A percentile compares a stretch with the other conserved stretches of the same genome.
Conservation (phyloP, 2,329 filamentous ascomycete species). For the Hymenoscyphus scutula region DNA sequence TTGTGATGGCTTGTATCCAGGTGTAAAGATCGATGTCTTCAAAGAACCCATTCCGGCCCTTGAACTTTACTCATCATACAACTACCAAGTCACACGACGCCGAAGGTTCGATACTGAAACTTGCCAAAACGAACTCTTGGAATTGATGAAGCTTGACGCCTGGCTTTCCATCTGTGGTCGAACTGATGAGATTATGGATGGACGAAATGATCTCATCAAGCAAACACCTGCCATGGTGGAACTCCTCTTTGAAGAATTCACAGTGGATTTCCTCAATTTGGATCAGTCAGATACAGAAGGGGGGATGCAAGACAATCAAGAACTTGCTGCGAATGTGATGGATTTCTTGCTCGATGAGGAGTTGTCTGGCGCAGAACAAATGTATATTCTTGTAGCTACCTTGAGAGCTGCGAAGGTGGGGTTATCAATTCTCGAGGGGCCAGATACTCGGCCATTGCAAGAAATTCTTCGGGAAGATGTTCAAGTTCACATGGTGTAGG, state of each 20-base stretch:
- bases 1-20: neutral
- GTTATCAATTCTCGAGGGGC: neutral
- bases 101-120: too few species aligned
- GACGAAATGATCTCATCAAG: neutral
- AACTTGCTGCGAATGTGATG: neutral
- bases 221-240: neutral
- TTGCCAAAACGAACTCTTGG: neutral
- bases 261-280: neutral
- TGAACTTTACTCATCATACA: neutral
- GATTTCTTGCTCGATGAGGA: conserved; percentile 1
- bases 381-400: neutral
- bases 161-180: neutral
- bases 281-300: neutral
- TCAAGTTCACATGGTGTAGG: neutral
- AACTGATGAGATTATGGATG: neutral
- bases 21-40: neutral
- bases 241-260: neutral
- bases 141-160: neutral
- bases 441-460: neutral
- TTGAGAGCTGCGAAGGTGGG: neutral
- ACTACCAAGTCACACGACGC: neutral
- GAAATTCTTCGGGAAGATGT: neutral
- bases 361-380: neutral
- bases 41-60: neutral
- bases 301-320: neutral